Evolutionary conservation across 176 grass and related monocot genomes (phyloP), one percentile per base, ranked within the genome.

Genomic region (Eleusine indica): DNA sequence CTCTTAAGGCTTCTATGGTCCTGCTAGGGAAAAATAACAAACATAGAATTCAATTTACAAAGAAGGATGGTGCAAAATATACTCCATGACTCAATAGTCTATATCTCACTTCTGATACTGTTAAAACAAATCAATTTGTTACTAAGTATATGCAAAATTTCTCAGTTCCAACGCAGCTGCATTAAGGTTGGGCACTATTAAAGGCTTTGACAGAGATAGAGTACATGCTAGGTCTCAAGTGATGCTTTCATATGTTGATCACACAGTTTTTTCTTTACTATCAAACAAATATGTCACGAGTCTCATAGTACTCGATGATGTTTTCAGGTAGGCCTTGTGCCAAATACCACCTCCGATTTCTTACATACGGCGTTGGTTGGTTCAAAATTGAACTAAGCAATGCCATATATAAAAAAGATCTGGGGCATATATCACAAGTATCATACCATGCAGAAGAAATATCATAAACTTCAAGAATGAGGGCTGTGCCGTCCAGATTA

Each of bases 181-280:
- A 58, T 58, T 47, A 73, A 73, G 46, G 77, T 74, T 78, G 41
- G 48, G 32, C 9, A 86, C 13, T 73, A 61, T 74, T 53, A 79
- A 37, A 28, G 47, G 74, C 6, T 79, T 54, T 54, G 52, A 54
- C 37, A 82, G 49, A 82, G 68, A 82, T 9, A 82, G 57, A 57
- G 73, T 28, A 13, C 67, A 73, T 60, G 66, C 37, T 82, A 82
- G 66, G 19, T 66, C 46, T 73, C 30, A 30, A 42, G 63, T 82
- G 84, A 67, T 78, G 62, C 48, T 83, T 61, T 62, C 48, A 83
- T 61, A 40, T 82, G 47, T 48, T 57, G 78, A 86, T 57, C 19
- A 60, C 47, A 30, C 61, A 68, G 35, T 11, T 52, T 21, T 39
- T 77, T 37, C 22, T 77, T 70, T 54, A 54, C 6, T 58, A 52